Evolutionary conservation across 2,329 filamentous ascomycete species (phyloP).

Genomic region (Beauveria medogensis): DNA sequence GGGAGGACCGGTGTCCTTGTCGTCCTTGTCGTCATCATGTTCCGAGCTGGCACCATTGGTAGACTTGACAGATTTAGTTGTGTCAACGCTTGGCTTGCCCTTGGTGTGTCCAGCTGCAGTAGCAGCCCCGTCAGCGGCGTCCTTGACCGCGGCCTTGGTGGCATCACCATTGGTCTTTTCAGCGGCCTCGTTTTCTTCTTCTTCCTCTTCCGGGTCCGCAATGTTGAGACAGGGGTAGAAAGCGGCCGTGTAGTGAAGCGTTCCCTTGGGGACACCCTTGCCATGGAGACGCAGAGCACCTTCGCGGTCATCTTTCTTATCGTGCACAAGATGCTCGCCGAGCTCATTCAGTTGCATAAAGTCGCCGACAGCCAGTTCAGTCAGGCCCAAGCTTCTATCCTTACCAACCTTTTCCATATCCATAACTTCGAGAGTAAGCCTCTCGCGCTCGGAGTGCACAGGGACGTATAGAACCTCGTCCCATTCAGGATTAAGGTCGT

Average conservation of each 20-base stretch:
- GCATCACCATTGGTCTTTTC: constrained; percentile 1
- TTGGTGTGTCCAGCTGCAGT: constrained; percentile 29
- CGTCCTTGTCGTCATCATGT: constrained; percentile 27
- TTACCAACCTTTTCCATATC: constrained; percentile 88
- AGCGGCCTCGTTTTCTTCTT: constrained; percentile 39
- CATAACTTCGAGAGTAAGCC: constrained; percentile 87
- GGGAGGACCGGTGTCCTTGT: constrained; percentile 47
- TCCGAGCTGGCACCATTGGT: constrained; percentile 31
- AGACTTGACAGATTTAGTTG: constrained; percentile 2
- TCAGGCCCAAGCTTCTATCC: constrained; percentile 75
- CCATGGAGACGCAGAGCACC: constrained; percentile 67
- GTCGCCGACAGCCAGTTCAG: constrained; percentile 70
- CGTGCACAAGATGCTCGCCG: constrained; percentile 74
- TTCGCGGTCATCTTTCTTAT: constrained; percentile 60
- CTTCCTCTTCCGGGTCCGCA: constrained; percentile 81
- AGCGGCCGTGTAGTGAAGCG: constrained; percentile 69
- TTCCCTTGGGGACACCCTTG: constrained; percentile 68
- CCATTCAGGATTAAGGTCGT: constrained; percentile 91
- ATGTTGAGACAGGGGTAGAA: constrained; percentile 89
- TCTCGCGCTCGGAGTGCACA: constrained; percentile 76
- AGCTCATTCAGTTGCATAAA: constrained; percentile 70
- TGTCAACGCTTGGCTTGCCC: constrained; percentile 30
- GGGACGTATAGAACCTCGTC: constrained; percentile 94
- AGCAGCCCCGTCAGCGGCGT: constrained; percentile 32
- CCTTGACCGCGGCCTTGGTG: constrained; percentile 27